Evolutionary conservation across 1,139 yeast species (phyloP).

Genomic region (Pneumocystis canis): DNA sequence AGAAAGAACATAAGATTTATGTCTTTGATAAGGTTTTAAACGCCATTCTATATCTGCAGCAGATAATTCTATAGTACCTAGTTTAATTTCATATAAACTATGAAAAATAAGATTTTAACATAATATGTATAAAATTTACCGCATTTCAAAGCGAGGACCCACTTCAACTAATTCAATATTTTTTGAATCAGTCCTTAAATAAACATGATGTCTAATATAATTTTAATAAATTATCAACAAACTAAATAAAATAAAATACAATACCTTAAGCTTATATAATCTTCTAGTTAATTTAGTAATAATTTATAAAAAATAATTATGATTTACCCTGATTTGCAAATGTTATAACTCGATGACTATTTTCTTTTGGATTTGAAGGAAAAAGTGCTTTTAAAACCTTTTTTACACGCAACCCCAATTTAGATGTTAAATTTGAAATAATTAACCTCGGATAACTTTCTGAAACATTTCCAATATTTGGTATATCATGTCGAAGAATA

Average conservation of each 20-base stretch:
- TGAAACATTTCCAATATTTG: slow-evolving; percentile 71
- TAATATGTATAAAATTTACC: slow-evolving; percentile 20
- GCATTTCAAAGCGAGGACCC: slow-evolving; percentile 98
- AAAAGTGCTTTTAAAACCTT: slow-evolving; percentile 73
- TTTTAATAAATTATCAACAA: not conserved
- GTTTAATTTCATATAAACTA: slow-evolving; percentile 55
- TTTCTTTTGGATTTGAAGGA: slow-evolving; percentile 93
- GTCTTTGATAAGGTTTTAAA: slow-evolving; percentile 18
- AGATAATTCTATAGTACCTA: slow-evolving; percentile 85
- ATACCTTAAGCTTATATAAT: not conserved
- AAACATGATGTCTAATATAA: slow-evolving; percentile 84
- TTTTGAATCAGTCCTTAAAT: slow-evolving; percentile 67
- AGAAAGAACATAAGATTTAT: slow-evolving; percentile 7
- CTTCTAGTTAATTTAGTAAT: not conserved
- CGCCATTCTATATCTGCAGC: slow-evolving; percentile 99
- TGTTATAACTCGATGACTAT: slow-evolving; percentile 74
- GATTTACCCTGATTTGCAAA: slow-evolving; percentile 77
- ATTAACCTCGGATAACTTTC: slow-evolving; percentile 90
- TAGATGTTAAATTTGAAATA: slow-evolving; percentile 78
- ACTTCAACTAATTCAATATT: slow-evolving; percentile 80
- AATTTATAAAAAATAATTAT: slow-evolving; percentile 6
- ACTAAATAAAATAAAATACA: not conserved
- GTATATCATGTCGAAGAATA: slow-evolving; percentile 80
- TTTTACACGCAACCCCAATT: slow-evolving; percentile 69
- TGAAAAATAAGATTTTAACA: not conserved